A percentile compares a stretch with the other conserved stretches of the same genome.
Evolutionary conservation across 2,329 filamentous ascomycete species (phyloP).

Genomic region (Colletotrichum costaricense): DNA sequence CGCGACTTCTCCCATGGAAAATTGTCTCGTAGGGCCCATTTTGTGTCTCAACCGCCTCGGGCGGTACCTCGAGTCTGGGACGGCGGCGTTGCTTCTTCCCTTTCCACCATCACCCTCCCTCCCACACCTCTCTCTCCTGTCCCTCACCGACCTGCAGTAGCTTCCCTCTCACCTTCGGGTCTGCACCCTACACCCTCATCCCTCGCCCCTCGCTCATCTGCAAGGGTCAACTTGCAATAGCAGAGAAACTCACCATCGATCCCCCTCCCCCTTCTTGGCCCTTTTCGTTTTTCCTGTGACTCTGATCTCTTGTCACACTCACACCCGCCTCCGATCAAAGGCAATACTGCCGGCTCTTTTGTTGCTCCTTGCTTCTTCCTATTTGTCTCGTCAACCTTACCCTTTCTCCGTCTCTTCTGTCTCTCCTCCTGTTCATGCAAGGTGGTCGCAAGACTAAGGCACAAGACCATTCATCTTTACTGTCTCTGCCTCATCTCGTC

Average conservation of each 20-base stretch:
- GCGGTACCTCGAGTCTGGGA: constrained; percentile 19
- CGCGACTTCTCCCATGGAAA: constrained; percentile 1
- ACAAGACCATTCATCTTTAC: neutral
- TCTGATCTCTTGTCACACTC: neutral
- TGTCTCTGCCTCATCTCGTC: constrained; percentile 25
- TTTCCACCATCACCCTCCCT: constrained; percentile 3
- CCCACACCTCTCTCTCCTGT: constrained; percentile 1
- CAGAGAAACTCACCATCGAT: neutral
- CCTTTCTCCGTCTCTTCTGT: constrained; percentile 18
- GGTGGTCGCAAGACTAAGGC: neutral
- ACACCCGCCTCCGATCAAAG: neutral
- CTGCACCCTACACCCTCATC: neutral
- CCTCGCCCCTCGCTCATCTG: constrained; percentile 23
- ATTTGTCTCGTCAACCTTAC: neutral
- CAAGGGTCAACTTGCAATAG: constrained; percentile 24
- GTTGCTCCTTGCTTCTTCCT: constrained; percentile 27
- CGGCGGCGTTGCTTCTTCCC: constrained; percentile 25
- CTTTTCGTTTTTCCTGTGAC: neutral
- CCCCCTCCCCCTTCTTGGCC: neutral
- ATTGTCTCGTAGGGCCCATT: constrained; percentile 10
- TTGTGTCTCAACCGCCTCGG: constrained; percentile 9
- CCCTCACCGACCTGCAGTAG: constrained; percentile 25
- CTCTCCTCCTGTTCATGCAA: constrained; percentile 32
- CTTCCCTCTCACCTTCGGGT: neutral
- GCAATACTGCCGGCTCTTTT: neutral